Evolutionary conservation across 2,329 filamentous ascomycete genomes (phyloP).

Genomic region (Trichoderma asperellum): DNA sequence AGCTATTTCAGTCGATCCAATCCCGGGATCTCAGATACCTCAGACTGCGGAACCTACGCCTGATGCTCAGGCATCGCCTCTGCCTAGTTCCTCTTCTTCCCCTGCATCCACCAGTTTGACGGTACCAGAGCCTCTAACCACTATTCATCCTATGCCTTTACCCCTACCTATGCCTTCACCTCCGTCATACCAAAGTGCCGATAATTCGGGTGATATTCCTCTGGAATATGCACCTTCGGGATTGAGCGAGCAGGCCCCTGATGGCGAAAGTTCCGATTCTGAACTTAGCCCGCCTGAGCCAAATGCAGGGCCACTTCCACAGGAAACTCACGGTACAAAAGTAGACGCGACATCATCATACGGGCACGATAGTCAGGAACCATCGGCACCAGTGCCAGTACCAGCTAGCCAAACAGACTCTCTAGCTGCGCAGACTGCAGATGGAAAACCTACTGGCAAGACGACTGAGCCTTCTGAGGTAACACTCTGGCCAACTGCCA

Average conservation of each 20-base stretch:
- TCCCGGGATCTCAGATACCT: background rate
- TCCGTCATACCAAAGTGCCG: background rate
- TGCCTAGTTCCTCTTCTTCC: background rate
- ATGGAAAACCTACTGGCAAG: background rate
- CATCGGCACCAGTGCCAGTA: background rate
- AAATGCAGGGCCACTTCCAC: background rate
- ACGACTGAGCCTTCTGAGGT: conserved; percentile 1
- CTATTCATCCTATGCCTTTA: background rate
- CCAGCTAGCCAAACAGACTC: background rate
- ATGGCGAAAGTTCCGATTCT: background rate
- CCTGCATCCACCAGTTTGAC: background rate
- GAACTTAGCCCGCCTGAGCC: background rate
- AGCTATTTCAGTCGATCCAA: background rate
- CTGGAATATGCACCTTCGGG: background rate
- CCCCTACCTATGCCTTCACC: background rate
- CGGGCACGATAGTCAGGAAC: background rate
- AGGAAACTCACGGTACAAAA: background rate
- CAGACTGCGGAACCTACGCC: background rate
- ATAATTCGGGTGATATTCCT: background rate
- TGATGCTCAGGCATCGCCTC: background rate
- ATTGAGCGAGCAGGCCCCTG: background rate
- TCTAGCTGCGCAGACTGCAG: background rate
- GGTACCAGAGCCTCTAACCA: background rate
- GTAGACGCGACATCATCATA: background rate
- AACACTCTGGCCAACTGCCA: conserved; percentile 26